Evolutionary conservation across 2,329 filamentous ascomycete genomes (phyloP), one percentile per base, ranked within the genome.

Genomic region (Lachnellula arida): DNA sequence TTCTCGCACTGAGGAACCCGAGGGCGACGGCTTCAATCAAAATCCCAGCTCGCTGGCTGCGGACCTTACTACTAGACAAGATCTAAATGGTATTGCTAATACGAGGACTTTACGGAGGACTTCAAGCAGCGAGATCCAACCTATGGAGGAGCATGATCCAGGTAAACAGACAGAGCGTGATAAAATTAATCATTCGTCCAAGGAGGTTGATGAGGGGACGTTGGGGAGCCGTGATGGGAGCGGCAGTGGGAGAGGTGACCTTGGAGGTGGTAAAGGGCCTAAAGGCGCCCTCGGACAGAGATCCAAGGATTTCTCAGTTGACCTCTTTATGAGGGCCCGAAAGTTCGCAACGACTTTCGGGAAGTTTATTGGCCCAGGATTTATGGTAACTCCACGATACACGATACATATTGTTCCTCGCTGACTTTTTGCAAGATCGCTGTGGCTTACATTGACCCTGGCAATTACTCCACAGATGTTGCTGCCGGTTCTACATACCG

Each of bases 11-110:
- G 83, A 87, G 58, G 76, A 81, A 55, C 74, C 76, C 32, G 73
- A 75, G 49, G 76, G 80, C 51, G 75, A 76, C 22, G 75, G 74
- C 52, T 84, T 78, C 72, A 87, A 87, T 65, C 84, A 87, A 70
- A 86, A 76, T 60, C 84, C 84, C 1, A 73, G 77, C 54, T 73
- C 74, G 2, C 71, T 87, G 54, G 78, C 78, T 56, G 75, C 77
- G n/a, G 83, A 86, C 66, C 73, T 78, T 35, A 87, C 83, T 2
- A 87, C 83, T 5, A 75, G 81, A 55, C 79, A 80, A 61, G 83
- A 86, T 64, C 72, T 87, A 55, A 83, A 83, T 67, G 78, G 80
- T 34, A 77, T 84, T 56, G 80, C 79, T 40, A 86, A 85, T 67
- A 73, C 78, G 2, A 75, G 82, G 61, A 72, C 76, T n/a, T 73